Percentiles rank a stretch among this genome's conserved stretches.
Conservation (phyloP, 257 asterid genomes). For the Lithospermum erythrorhizon region DNA sequence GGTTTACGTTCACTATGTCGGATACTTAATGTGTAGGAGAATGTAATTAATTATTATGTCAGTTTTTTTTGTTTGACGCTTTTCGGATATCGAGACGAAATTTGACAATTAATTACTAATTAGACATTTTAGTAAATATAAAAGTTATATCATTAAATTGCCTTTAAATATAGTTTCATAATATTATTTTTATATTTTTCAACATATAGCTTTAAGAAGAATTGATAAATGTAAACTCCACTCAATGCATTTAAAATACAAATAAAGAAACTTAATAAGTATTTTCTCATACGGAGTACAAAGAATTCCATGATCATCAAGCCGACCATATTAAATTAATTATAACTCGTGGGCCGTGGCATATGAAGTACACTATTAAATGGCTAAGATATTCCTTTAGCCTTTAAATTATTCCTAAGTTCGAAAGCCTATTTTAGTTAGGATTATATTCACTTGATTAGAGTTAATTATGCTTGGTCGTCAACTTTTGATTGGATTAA, state of each 20-base stretch:
- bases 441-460: neutral
- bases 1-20: slow-evolving; percentile 29
- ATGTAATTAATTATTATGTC: slow-evolving; percentile 6
- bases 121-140: too few species aligned
- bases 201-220: too few species aligned
- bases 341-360: neutral
- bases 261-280: too few species aligned
- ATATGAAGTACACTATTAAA: neutral
- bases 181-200: too few species aligned
- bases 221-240: too few species aligned
- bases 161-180: too few species aligned
- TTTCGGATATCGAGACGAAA: too few species aligned
- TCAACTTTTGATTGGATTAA: neutral
- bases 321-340: neutral
- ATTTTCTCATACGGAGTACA: neutral
- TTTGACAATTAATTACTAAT: too few species aligned
- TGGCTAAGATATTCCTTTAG: neutral
- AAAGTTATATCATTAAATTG: too few species aligned
- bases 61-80: too few species aligned
- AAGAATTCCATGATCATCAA: neutral
- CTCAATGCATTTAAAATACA: too few species aligned
- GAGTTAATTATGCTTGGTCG: neutral
- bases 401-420: neutral
- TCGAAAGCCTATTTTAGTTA: too few species aligned
- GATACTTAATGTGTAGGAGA: slow-evolving; percentile 13